phyloP scores from a whole-genome alignment of 371 early-diverging fungal species.

The Sporodiniella umbellata region DNA sequence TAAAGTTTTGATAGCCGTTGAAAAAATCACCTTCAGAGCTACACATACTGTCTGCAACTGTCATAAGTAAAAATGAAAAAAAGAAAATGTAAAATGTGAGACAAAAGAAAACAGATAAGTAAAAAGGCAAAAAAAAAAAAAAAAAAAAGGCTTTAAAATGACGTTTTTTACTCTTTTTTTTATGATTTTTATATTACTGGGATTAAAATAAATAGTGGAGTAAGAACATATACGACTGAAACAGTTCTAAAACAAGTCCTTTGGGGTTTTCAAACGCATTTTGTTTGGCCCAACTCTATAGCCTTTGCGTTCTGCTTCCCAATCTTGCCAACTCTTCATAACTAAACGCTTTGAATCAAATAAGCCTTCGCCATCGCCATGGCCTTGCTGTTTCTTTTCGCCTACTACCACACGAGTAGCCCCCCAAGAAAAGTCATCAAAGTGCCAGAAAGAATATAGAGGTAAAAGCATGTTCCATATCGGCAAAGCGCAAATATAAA shows the following conservation, averaged over 20 bases:
- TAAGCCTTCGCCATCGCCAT: conserved; percentile 64
- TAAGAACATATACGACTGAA: no score
- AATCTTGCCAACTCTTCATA: conserved; percentile 69
- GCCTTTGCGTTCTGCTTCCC: conserved; percentile 66
- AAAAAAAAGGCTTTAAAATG: no score
- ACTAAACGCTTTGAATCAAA: conserved; percentile 65
- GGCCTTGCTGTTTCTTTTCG: conserved; percentile 57
- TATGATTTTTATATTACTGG: no score
- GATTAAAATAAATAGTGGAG: conserved; percentile 9
- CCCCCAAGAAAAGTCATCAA: conserved; percentile 93
- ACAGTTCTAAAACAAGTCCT: background rate
- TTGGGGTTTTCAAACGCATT: conserved; percentile 19
- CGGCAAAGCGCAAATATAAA: conserved; percentile 69
- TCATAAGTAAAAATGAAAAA: no score
- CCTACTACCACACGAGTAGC: conserved; percentile 69
- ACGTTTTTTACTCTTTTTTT: no score
- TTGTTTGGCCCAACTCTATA: conserved; percentile 29
- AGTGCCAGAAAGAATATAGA: conserved; percentile 90
- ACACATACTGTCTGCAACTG: no score
- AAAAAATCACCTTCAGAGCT: no score
- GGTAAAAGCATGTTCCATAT: conserved; percentile 95
- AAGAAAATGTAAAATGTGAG: no score
- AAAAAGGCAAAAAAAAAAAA: no score
- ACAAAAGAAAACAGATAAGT: no score
- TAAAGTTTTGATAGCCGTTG: conserved; percentile 18